Evolutionary conservation across 2,329 filamentous ascomycete genomes (phyloP).

Genomic region (Venturia pyrina): DNA sequence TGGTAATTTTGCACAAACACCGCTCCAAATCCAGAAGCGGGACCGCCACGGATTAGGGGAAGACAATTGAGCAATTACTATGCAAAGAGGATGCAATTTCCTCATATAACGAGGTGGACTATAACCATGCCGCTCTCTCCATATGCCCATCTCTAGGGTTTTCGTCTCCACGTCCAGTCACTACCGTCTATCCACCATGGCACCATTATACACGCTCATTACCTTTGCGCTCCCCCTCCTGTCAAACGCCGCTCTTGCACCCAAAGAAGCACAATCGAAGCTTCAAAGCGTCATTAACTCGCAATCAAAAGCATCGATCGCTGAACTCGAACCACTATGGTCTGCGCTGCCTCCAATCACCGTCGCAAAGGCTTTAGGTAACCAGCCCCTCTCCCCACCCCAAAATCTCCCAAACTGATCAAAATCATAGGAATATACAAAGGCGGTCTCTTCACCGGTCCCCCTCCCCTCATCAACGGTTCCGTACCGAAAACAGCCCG

Average conservation of each 20-base stretch:
- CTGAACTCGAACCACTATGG: not conserved
- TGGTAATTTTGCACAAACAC: not conserved
- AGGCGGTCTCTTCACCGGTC: slow-evolving; percentile 6
- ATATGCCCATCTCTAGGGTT: not conserved
- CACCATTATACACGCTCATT: not conserved
- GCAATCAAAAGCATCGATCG: not conserved
- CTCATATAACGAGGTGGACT: not conserved
- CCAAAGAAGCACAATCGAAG: not conserved
- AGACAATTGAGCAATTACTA: not conserved
- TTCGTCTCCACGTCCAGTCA: not conserved
- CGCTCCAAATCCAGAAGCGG: not conserved
- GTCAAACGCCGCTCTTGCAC: not conserved
- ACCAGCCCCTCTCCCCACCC: not conserved
- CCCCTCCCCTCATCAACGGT: not conserved
- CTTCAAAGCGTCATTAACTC: not conserved
- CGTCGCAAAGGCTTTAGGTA: slow-evolving; percentile 4
- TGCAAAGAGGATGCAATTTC: not conserved
- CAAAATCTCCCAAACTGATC: not conserved
- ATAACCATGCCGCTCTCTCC: not conserved
- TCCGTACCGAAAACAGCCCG: not conserved
- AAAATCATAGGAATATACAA: not conserved
- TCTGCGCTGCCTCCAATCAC: slow-evolving; percentile 1
- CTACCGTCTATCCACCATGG: not conserved
- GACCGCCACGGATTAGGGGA: too few species aligned
- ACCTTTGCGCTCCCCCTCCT: not conserved